Conservation (phyloP, 352 stramenopile species). For the Pythium volutum region DNA sequence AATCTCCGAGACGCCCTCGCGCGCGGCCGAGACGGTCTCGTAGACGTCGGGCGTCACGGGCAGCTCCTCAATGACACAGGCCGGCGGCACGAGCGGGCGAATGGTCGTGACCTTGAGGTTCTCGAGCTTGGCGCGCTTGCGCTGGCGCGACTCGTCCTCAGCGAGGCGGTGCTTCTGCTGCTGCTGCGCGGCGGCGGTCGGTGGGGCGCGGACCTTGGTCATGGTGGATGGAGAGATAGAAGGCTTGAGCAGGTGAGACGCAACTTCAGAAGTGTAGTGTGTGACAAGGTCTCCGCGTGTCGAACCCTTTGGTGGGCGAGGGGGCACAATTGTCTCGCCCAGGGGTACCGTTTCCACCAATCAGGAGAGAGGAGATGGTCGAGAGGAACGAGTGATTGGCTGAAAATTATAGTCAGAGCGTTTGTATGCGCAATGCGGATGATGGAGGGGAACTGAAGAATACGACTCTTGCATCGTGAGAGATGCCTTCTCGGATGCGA, state of each 20-base stretch:
- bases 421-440: background rate
- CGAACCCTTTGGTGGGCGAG: background rate
- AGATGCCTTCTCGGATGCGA: background rate
- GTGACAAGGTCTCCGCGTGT: background rate
- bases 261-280: slow-evolving; percentile 22
- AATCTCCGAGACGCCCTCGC: slow-evolving; percentile 49
- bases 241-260: background rate
- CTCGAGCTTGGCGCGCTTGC: slow-evolving; percentile 69
- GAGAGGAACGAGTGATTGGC: background rate
- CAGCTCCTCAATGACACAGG: slow-evolving; percentile 71
- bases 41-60: slow-evolving; percentile 66
- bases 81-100: slow-evolving; percentile 61
- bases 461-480: background rate
- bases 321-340: background rate
- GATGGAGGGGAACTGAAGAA: background rate
- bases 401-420: background rate
- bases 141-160: slow-evolving; percentile 30
- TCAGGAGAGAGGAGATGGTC: background rate
- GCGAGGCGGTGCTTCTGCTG: slow-evolving; percentile 21
- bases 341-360: slow-evolving; percentile 5
- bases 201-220: slow-evolving; percentile 31
- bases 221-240: slow-evolving; percentile 2
- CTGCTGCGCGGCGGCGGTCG: background rate
- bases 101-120: slow-evolving; percentile 73
- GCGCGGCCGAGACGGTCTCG: slow-evolving; percentile 54